A percentile compares a stretch with the other conserved stretches of the same genome.
Evolutionary conservation across 2,329 filamentous ascomycete genomes (phyloP).

Genomic region (Phaeosphaeriaceae sp.): DNA sequence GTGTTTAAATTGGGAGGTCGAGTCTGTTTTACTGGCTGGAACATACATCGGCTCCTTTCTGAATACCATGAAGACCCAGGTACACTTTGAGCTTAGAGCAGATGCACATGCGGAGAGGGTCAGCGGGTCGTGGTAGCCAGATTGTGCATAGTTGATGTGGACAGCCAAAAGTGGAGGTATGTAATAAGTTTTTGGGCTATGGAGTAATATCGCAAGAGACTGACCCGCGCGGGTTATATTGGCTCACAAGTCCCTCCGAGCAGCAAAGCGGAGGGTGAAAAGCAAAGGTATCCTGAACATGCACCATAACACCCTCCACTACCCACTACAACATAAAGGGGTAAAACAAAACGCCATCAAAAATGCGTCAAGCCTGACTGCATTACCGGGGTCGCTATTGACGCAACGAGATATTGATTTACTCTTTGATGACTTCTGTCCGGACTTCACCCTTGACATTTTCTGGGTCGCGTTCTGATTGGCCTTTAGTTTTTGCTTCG

Average conservation of each 20-base stretch:
- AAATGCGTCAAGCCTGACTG: too few species aligned
- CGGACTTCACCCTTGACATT: slow-evolving; percentile 41
- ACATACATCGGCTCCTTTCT: slow-evolving; percentile 1
- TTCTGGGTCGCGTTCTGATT: slow-evolving; percentile 36
- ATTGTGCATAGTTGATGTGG: too few species aligned
- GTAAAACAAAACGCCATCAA: neutral
- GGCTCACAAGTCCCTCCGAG: neutral
- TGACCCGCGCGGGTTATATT: neutral
- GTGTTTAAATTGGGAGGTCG: neutral
- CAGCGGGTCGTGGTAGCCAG: too few species aligned
- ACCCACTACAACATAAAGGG: neutral
- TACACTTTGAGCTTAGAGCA: slow-evolving; percentile 5
- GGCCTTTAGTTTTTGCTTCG: slow-evolving; percentile 32
- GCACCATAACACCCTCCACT: slow-evolving; percentile 19
- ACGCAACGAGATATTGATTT: slow-evolving; percentile 19
- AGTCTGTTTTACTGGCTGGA: neutral
- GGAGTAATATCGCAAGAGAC: too few species aligned
- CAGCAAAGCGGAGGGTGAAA: slow-evolving; percentile 3
- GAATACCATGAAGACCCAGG: neutral
- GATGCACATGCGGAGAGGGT: slow-evolving; percentile 5
- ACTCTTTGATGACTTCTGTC: slow-evolving; percentile 37
- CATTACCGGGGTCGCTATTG: neutral
- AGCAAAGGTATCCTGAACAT: slow-evolving; percentile 23
- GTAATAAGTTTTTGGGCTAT: too few species aligned
- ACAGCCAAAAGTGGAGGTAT: too few species aligned